phyloP scores from a whole-genome alignment of 345 rosid species.

The Geranium brycei region DNA sequence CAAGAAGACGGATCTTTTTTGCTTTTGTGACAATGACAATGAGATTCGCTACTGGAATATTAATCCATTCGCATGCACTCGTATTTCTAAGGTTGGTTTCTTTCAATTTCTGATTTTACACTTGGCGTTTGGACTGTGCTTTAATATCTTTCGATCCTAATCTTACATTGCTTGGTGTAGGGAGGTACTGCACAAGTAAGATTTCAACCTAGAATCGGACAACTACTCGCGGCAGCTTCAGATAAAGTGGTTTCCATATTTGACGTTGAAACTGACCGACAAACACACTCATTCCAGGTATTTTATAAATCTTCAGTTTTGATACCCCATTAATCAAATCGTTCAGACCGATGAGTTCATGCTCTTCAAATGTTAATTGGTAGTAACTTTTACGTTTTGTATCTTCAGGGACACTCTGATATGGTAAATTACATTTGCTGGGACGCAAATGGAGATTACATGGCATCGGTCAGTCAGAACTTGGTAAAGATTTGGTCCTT shows the following conservation, averaged over 20 bases:
- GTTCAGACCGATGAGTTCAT: background rate
- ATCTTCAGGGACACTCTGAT: constrained; percentile 42
- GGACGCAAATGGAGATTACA: constrained; percentile 45
- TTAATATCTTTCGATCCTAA: background rate
- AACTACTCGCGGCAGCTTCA: constrained; percentile 51
- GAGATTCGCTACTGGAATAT: constrained; percentile 45
- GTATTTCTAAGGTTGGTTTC: constrained; percentile 35
- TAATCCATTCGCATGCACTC: constrained; percentile 31
- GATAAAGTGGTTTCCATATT: constrained; percentile 46
- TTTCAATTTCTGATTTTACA: background rate
- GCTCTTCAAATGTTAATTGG: too few relatives aligned
- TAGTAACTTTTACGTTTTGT: too few relatives aligned
- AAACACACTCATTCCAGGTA: constrained; percentile 38
- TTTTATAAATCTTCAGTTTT: background rate
- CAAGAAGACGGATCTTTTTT: constrained; percentile 44
- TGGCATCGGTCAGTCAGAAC: constrained; percentile 60
- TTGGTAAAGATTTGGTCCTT: constrained; percentile 57
- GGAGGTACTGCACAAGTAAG: constrained; percentile 52
- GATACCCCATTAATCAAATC: background rate
- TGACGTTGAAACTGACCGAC: constrained; percentile 46
- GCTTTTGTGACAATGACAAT: constrained; percentile 43
- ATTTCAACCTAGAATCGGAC: constrained; percentile 54
- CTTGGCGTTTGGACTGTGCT: background rate
- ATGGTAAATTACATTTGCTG: constrained; percentile 48
- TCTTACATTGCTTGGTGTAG: constrained; percentile 13